These are phyloP conservation scores for Zelonia costaricensis DNA, from an alignment of 208 protist species.

Conservation along the genomic window DNA sequence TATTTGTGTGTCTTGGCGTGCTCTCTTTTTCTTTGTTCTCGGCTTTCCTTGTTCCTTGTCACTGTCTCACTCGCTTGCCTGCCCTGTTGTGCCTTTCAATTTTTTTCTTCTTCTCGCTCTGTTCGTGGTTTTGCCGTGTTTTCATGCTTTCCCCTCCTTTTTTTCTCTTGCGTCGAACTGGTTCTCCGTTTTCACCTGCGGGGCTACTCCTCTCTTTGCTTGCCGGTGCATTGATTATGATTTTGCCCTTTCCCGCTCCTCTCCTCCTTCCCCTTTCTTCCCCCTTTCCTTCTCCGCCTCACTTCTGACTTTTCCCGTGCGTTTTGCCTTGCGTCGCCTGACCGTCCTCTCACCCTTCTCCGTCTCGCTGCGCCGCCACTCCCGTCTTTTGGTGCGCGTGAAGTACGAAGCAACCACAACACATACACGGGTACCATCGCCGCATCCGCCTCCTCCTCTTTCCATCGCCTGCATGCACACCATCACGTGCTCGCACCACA, in stretches of 20 bases:
- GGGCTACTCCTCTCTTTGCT: no score
- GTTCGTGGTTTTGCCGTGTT: conserved; percentile 21
- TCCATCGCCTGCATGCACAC: conserved; percentile 6
- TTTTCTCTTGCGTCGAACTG: neutral
- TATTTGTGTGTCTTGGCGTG: neutral
- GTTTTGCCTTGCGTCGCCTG: neutral
- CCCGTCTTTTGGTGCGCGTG: conserved; percentile 8
- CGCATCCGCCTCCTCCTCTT: neutral
- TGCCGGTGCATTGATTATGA: no score
- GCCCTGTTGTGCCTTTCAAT: neutral
- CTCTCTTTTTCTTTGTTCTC: conserved; percentile 2
- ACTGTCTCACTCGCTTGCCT: neutral
- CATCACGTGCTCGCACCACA: neutral
- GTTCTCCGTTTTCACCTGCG: no score
- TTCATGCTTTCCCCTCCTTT: conserved; percentile 3
- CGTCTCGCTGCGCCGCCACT: neutral
- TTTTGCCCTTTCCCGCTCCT: no score
- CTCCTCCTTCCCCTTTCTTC: no score
- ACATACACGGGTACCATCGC: neutral
- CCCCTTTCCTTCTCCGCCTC: neutral
- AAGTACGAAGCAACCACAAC: neutral
- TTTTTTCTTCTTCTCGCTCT: no score
- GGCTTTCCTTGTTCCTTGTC: neutral
- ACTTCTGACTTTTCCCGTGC: neutral
- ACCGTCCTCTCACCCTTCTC: neutral